phyloP scores from a whole-genome alignment of 345 rosid species.

The Schrenkiella parvula region DNA sequence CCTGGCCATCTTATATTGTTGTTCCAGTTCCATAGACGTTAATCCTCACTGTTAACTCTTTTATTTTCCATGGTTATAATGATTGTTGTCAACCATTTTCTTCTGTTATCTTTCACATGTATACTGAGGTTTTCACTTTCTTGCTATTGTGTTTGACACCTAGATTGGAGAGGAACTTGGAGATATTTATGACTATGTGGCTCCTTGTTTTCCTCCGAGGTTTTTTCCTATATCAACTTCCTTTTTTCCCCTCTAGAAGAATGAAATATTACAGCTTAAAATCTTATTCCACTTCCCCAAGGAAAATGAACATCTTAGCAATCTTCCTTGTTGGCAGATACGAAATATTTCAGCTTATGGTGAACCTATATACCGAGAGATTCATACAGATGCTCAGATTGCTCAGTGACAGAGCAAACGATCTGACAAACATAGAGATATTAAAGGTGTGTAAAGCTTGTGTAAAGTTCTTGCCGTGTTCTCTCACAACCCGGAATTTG shows the following conservation, averaged over 20 bases:
- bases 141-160: slow-evolving; percentile 29
- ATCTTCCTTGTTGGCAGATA: slow-evolving; percentile 61
- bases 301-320: slow-evolving; percentile 1
- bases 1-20: background rate
- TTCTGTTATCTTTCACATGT: slow-evolving; percentile 1
- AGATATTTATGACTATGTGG: slow-evolving; percentile 95
- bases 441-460: slow-evolving; percentile 59
- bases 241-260: background rate
- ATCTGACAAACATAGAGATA: slow-evolving; percentile 93
- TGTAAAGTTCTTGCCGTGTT: slow-evolving; percentile 7
- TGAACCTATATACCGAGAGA: slow-evolving; percentile 96
- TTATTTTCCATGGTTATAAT: background rate
- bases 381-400: slow-evolving; percentile 97
- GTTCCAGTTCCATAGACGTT: background rate
- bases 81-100: background rate
- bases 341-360: slow-evolving; percentile 99
- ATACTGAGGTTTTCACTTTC: background rate
- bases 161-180: slow-evolving; percentile 99
- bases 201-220: slow-evolving; percentile 99
- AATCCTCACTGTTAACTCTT: background rate
- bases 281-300: background rate
- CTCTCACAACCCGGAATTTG: background rate
- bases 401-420: slow-evolving; percentile 90
- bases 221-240: slow-evolving; percentile 17
- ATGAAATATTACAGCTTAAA: background rate